A percentile compares a stretch with the other conserved stretches of the same genome.
phyloP scores from a whole-genome alignment of 768 basidiomycete species.

The Podaxis sp. region DNA sequence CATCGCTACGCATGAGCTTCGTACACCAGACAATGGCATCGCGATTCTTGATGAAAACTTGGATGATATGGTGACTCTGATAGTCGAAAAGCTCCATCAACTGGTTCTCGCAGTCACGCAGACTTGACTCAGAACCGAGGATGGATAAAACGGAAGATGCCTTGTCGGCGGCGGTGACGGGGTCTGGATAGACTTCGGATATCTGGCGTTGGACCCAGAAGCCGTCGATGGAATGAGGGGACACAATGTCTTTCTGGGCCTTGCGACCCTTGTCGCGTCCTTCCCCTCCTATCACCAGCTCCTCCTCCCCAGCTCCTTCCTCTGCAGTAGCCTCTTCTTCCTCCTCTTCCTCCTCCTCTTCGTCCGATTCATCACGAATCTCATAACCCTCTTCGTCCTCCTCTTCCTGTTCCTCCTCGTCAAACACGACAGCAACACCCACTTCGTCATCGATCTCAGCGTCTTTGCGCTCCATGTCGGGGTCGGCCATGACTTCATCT shows the following conservation, averaged over 20 bases:
- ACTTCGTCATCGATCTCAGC: constrained; percentile 94
- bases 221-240: no score
- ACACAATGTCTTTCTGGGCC: constrained; percentile 64
- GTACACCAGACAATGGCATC: constrained; percentile 99
- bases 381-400: constrained; percentile 91
- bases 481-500: constrained; percentile 76
- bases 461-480: constrained; percentile 77
- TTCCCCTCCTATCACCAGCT: constrained; percentile 70
- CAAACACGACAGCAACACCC: constrained; percentile 97
- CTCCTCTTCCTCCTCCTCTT: constrained; percentile 67
- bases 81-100: constrained; percentile 98
- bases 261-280: constrained; percentile 45
- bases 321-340: constrained; percentile 34
- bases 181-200: no score
- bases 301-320: constrained; percentile 53
- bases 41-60: constrained; percentile 90
- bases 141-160: constrained; percentile 71
- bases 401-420: constrained; percentile 94
- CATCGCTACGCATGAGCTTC: constrained; percentile 85
- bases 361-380: constrained; percentile 78
- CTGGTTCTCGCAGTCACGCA: constrained; percentile 19
- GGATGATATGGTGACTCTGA: constrained; percentile 85
- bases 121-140: constrained; percentile 19
- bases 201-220: no score
- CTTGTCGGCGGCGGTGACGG: no score